phyloP scores from a whole-genome alignment of 2,329 filamentous ascomycete genomes.

The Monosporascus sp. region DNA sequence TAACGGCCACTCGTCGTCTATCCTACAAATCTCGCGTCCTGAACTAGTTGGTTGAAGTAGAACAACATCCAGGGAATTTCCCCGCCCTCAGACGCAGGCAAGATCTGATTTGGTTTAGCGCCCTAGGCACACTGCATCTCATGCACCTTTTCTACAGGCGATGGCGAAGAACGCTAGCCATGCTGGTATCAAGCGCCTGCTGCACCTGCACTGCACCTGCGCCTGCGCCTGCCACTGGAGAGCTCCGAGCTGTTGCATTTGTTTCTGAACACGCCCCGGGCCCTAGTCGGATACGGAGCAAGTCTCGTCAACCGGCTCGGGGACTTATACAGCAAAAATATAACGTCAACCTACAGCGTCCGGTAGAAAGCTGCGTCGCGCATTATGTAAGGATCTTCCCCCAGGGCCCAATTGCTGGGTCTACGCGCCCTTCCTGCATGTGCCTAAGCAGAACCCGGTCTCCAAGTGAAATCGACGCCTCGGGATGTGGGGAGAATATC shows the following conservation, averaged over 20 bases:
- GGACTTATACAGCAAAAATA: too few species aligned
- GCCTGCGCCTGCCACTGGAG: neutral
- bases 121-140: slow-evolving; percentile 1
- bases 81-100: slow-evolving; percentile 24
- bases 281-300: neutral
- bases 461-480: neutral
- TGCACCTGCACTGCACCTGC: neutral
- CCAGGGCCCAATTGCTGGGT: neutral
- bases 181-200: neutral
- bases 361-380: neutral
- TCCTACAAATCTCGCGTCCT: slow-evolving; percentile 13
- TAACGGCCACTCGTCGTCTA: neutral
- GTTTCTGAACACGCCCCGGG: neutral
- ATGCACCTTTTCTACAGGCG: neutral
- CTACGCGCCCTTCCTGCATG: neutral
- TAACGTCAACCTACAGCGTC: too few species aligned
- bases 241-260: neutral
- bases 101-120: slow-evolving; percentile 23
- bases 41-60: slow-evolving; percentile 13
- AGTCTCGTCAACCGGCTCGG: too few species aligned
- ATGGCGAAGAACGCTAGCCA: neutral
- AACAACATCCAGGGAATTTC: slow-evolving; percentile 21
- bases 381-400: neutral
- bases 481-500: neutral
- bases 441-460: neutral